Evolutionary conservation across 2,329 filamentous ascomycete species (phyloP), one percentile per base, ranked within the genome.

Genomic region (Alternaria arbusti): DNA sequence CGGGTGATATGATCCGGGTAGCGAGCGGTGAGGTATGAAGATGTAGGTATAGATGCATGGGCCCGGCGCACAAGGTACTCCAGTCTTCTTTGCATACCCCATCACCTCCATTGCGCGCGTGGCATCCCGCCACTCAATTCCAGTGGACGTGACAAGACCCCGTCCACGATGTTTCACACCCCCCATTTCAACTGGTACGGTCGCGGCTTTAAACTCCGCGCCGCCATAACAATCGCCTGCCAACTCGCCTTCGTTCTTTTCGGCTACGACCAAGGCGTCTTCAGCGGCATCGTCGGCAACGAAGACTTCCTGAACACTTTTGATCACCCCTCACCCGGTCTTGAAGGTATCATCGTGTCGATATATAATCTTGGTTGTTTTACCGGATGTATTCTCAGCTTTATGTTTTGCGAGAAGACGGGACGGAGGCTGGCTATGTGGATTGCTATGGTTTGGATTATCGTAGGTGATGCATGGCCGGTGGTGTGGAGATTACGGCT

Each of bases 361-460:
- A 81, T 81, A 12, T 82, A 82, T 65, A 81, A 81, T 54, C 66
- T 82, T 0, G 77, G 77, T 12, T 78, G 75, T 15, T 81, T 81
- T 56, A 71, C 71, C 0, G 80, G 80, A 28, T 81, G 78, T 56
- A 78, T 82, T 17, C 47, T 82, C 2, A 72, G 69, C 3, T 81
- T 82, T 63, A 59, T 79, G 3, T 74, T 77, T 10, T 80, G 78
- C 44, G 80, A 81, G 58, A 76, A 71, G 46, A 72, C 77, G 1
- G 80, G 80, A 1, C 61, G 80, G 25, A 71, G 79, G 28, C 57
- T 75, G 23, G 78, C 75, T 20, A 81, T 80, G 80, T 82, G 80
- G 80, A 73, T 82, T 26, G 80, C 80, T 5, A 82, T 82, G 81
- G 73, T 74, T 0, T 82, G 78, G 74, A 82, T 82, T 49, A 80